phyloP scores from a whole-genome alignment of 169 alveolate genomes.

The Besnoitia besnoiti region DNA sequence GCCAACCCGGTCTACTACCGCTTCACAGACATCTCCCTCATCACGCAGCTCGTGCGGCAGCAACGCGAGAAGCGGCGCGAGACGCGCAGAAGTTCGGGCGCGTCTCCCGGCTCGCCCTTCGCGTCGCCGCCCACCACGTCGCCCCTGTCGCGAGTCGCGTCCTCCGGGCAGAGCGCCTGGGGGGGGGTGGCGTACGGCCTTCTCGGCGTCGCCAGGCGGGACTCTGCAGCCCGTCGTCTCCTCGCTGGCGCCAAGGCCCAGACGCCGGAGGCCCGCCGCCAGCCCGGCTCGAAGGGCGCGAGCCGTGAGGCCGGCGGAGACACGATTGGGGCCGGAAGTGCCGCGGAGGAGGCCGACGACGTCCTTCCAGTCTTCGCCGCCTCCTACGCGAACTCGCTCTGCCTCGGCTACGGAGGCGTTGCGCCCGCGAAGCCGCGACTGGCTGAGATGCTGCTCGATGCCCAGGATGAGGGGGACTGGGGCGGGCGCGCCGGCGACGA shows the following conservation, averaged over 20 bases:
- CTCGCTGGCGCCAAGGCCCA: neutral
- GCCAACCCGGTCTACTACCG: slow-evolving; percentile 42
- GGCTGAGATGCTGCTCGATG: neutral
- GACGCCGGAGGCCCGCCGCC: neutral
- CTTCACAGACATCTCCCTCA: neutral
- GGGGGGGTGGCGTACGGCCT: neutral
- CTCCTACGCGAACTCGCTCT: neutral
- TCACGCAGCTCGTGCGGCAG: neutral
- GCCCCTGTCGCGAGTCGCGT: too few species aligned
- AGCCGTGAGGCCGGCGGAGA: neutral
- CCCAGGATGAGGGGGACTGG: neutral
- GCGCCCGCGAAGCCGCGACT: neutral
- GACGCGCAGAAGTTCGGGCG: neutral
- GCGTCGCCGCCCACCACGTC: too few species aligned
- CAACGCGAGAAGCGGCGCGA: slow-evolving; percentile 1
- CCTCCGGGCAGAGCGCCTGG: too few species aligned
- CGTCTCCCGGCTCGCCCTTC: neutral
- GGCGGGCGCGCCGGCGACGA: neutral
- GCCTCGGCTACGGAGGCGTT: neutral
- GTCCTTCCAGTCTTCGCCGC: slow-evolving; percentile 16
- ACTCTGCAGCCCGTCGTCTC: neutral
- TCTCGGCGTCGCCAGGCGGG: neutral
- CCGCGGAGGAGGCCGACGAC: neutral
- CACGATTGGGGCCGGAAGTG: neutral
- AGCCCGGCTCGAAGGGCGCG: neutral